Base-by-base conservation (phyloP, 331 rosid genomes). In the Telfairia occidentalis region DNA sequence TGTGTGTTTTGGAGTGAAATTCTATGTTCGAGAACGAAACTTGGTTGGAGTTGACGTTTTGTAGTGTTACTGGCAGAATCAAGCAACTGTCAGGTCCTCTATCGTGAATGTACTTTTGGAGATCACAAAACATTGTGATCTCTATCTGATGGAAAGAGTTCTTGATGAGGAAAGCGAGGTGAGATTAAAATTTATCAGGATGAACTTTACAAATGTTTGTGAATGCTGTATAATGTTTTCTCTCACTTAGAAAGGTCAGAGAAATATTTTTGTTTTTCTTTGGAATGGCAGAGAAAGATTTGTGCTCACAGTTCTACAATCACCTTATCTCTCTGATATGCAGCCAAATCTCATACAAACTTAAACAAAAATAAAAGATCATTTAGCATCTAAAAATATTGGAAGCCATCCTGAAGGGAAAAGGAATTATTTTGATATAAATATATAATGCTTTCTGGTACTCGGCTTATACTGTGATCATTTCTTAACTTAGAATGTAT, bases 111-210 rank as follows among this genome's bases (percentile, higher is more conserved):
- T 90, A 11, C 85, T 95, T 63, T 76, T 90, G 88, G 98, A 91
- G 81, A 84, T 95, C 73, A 91, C 97, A 8, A 95, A 92, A 57
- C 86, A 55, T 81, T 95, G 98, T 49, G 97, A 95, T 85, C 81
- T 95, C 77, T 95, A 95, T 84, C 90, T 95, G 82, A 95, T 95
- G 98, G 97, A 95, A 81, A 90, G 86, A 64, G 96, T 92, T 83
- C 65, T 92, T 64, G 98, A 95, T 61, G 96, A 91, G 70, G 96
- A 91, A 78, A 92, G 90, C 10, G 97, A 91, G 88, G 98, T 95
- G 78, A 18, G 89, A 81, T 78, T 37, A 45, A 55, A 61, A 43
- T 72, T 30, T 6, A 21, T 67, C 35, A 1, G 35, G 35, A 42
- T 42, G 74, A 37, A 24, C 53, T 67, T 37, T 67, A 2, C 19